phyloP scores from a whole-genome alignment of 805 yeast species.

The Ogataea siamensis region DNA sequence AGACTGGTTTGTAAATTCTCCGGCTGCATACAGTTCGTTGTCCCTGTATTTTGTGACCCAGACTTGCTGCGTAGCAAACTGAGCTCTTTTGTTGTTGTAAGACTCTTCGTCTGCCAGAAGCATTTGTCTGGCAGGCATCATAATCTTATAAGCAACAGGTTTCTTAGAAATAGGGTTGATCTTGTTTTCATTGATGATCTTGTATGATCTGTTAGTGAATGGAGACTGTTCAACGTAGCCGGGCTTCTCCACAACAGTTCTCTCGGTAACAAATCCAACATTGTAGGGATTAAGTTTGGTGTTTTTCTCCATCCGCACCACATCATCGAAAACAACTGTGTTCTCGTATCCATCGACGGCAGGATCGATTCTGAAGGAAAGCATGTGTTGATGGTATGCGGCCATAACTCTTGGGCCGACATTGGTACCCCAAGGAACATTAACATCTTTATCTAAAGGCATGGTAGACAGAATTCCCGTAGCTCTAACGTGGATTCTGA shows the following conservation, averaged over 20 bases:
- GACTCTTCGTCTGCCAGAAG: constrained; percentile 63
- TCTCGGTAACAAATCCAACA: constrained; percentile 64
- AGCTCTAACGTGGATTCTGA: constrained; percentile 77
- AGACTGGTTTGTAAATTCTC: constrained; percentile 84
- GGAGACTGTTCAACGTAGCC: constrained; percentile 74
- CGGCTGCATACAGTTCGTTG: constrained; percentile 73
- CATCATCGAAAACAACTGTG: constrained; percentile 70
- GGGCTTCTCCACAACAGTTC: constrained; percentile 65
- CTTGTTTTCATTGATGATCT: constrained; percentile 69
- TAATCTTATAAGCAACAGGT: constrained; percentile 76
- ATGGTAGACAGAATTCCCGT: constrained; percentile 84
- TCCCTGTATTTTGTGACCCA: constrained; percentile 82
- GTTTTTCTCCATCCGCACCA: constrained; percentile 55
- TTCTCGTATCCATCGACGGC: constrained; percentile 80
- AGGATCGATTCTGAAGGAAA: constrained; percentile 78
- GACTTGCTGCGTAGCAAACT: constrained; percentile 70
- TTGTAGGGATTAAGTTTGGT: constrained; percentile 59
- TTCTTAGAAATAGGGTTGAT: constrained; percentile 66
- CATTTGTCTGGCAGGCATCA: constrained; percentile 75
- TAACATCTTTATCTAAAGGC: constrained; percentile 69
- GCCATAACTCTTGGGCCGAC: constrained; percentile 83
- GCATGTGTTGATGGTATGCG: constrained; percentile 79
- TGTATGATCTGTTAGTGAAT: constrained; percentile 69
- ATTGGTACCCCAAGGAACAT: constrained; percentile 70
- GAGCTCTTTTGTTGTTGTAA: constrained; percentile 67